These are phyloP conservation scores for Trichoderma semiorbis DNA, from an alignment of 2,329 filamentous ascomycete species.

Conservation along the genomic window DNA sequence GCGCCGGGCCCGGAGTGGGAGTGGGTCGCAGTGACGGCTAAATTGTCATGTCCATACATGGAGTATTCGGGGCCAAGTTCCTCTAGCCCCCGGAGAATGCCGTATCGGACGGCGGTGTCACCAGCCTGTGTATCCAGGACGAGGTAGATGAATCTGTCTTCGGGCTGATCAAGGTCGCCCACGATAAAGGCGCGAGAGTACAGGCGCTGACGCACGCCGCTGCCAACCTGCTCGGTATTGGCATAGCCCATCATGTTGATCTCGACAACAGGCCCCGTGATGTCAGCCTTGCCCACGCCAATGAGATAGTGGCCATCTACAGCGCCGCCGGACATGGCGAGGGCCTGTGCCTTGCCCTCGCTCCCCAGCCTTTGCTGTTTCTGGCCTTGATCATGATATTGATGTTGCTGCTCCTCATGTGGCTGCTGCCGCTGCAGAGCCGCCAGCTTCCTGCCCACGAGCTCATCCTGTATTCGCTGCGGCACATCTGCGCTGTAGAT, in stretches of 20 bases:
- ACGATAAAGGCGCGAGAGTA: constrained; percentile 87
- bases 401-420: neutral
- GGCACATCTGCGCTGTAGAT: neutral
- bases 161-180: constrained; percentile 60
- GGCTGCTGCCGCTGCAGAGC: neutral
- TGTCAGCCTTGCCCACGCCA: constrained; percentile 52
- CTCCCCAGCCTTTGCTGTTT: neutral
- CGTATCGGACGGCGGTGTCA: constrained; percentile 81
- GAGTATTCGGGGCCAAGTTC: constrained; percentile 67
- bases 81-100: constrained; percentile 70
- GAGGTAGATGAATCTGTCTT: constrained; percentile 77
- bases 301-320: constrained; percentile 40
- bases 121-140: constrained; percentile 83
- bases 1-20: constrained; percentile 86
- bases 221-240: constrained; percentile 72
- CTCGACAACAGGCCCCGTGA: constrained; percentile 74
- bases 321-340: neutral
- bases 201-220: constrained; percentile 77
- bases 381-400: neutral
- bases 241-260: constrained; percentile 91
- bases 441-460: neutral
- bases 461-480: neutral
- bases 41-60: constrained; percentile 67
- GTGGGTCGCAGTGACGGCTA: constrained; percentile 89
- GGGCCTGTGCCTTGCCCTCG: constrained; percentile 5